Conservation (phyloP, 169 alveolate genomes). For the Plasmodium ovale region DNA sequence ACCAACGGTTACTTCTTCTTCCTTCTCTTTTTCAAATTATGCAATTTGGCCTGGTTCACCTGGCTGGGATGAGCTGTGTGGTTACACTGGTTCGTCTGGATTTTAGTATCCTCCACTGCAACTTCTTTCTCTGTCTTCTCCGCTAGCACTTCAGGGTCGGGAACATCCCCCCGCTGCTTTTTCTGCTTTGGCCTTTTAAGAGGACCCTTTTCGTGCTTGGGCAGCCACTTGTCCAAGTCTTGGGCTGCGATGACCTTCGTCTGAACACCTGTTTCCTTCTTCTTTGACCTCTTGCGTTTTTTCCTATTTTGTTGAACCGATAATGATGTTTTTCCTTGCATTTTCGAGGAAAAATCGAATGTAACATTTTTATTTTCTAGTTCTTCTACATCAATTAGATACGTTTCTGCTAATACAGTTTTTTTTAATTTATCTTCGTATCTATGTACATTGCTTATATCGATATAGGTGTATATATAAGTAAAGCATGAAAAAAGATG, state of each 20-base stretch:
- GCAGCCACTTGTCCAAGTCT: constrained; percentile 47
- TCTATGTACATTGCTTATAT: constrained; percentile 29
- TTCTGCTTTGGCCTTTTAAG: constrained; percentile 43
- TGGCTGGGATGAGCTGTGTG: background rate
- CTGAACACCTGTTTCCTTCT: background rate
- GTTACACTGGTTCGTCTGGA: background rate
- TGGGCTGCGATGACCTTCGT: background rate
- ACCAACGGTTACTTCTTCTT: too few species aligned
- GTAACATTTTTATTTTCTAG: constrained; percentile 39
- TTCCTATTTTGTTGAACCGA: constrained; percentile 8
- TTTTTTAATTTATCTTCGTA: constrained; percentile 58
- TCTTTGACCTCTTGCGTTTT: constrained; percentile 29
- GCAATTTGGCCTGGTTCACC: constrained; percentile 29
- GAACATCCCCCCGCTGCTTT: constrained; percentile 1
- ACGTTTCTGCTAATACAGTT: constrained; percentile 41
- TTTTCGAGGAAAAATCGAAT: background rate
- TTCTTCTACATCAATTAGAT: constrained; percentile 70
- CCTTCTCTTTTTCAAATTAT: constrained; percentile 42
- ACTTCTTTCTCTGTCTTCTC: constrained; percentile 1
- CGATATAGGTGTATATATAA: constrained; percentile 51
- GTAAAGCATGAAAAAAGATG: constrained; percentile 30
- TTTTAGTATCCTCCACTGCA: constrained; percentile 17
- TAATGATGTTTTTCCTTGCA: background rate
- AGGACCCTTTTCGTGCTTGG: constrained; percentile 44
- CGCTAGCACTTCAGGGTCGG: too few species aligned